These are phyloP conservation scores for Kalmanozyma brasiliensis DNA, from an alignment of 1,284 basidiomycete genomes.

Conservation along the genomic window DNA sequence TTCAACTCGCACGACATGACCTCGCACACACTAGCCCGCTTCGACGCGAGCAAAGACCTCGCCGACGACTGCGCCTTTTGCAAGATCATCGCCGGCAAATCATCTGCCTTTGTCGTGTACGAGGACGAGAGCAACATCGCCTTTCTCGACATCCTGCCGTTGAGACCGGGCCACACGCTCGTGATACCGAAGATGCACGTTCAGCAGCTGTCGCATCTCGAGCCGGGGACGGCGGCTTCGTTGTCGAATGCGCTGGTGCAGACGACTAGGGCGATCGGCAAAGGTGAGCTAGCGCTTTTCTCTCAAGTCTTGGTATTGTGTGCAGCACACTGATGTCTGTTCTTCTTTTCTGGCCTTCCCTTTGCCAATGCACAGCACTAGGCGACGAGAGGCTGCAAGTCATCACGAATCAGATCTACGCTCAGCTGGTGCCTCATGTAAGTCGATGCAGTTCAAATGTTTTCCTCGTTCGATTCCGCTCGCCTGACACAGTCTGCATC, in stretches of 20 bases:
- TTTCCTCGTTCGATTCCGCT: too few relatives aligned
- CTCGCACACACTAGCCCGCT: slow-evolving; percentile 41
- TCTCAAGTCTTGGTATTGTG: neutral
- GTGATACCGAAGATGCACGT: slow-evolving; percentile 51
- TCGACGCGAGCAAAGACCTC: slow-evolving; percentile 29
- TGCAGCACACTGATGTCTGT: neutral
- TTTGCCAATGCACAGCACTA: slow-evolving; percentile 22
- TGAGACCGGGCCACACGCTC: slow-evolving; percentile 71
- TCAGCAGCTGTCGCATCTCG: slow-evolving; percentile 19
- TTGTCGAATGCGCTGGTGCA: slow-evolving; percentile 38
- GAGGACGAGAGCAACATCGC: slow-evolving; percentile 75
- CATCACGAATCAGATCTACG: slow-evolving; percentile 75
- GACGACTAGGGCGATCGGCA: slow-evolving; percentile 41
- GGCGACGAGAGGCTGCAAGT: slow-evolving; percentile 58
- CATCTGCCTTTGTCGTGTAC: slow-evolving; percentile 42
- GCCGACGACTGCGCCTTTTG: slow-evolving; percentile 49
- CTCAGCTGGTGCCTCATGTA: slow-evolving; percentile 82
- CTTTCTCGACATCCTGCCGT: slow-evolving; percentile 79
- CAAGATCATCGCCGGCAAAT: slow-evolving; percentile 21
- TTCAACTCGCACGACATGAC: slow-evolving; percentile 15
- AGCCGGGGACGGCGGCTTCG: slow-evolving; percentile 21
- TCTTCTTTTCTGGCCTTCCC: neutral
- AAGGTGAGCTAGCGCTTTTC: slow-evolving; percentile 40
- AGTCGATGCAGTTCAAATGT: too few relatives aligned
- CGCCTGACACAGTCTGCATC: slow-evolving; percentile 4